Conservation (phyloP, 2,329 filamentous ascomycete species). For the Orbilia oligospora region DNA sequence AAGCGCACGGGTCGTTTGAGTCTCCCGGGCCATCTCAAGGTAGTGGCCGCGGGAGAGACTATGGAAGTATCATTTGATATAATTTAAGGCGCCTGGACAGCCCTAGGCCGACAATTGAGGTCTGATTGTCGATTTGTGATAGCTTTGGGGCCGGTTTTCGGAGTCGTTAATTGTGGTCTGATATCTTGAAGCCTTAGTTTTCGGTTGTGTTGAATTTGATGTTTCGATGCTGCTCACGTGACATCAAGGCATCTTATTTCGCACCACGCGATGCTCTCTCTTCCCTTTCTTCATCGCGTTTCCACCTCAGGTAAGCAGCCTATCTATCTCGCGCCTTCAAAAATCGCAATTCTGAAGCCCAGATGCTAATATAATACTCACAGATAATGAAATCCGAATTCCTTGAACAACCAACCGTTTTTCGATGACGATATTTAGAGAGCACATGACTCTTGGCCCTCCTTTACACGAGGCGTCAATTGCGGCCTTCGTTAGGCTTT, state of each 20-base stretch:
- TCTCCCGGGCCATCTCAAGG: slow-evolving; percentile 59
- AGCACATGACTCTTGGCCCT: slow-evolving; percentile 61
- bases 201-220: slow-evolving; percentile 35
- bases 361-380: slow-evolving; percentile 6
- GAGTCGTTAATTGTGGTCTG: slow-evolving; percentile 10
- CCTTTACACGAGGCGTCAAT: slow-evolving; percentile 54
- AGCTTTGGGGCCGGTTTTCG: neutral
- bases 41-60: slow-evolving; percentile 20
- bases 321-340: neutral
- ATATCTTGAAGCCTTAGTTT: neutral
- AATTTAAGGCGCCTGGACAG: slow-evolving; percentile 20
- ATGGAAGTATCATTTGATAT: slow-evolving; percentile 39
- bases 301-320: slow-evolving; percentile 42
- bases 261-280: slow-evolving; percentile 40
- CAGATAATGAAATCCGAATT: slow-evolving; percentile 28
- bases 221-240: slow-evolving; percentile 40
- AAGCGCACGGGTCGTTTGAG: slow-evolving; percentile 60
- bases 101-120: slow-evolving; percentile 34
- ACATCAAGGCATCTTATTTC: slow-evolving; percentile 24
- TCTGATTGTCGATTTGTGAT: slow-evolving; percentile 13
- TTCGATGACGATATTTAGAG: slow-evolving; percentile 61
- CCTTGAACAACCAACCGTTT: slow-evolving; percentile 29
- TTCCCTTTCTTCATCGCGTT: slow-evolving; percentile 57
- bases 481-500: slow-evolving; percentile 4
- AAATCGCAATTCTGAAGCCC: neutral